Conservation (phyloP, 257 asterid species). For the Coffea canephora region DNA sequence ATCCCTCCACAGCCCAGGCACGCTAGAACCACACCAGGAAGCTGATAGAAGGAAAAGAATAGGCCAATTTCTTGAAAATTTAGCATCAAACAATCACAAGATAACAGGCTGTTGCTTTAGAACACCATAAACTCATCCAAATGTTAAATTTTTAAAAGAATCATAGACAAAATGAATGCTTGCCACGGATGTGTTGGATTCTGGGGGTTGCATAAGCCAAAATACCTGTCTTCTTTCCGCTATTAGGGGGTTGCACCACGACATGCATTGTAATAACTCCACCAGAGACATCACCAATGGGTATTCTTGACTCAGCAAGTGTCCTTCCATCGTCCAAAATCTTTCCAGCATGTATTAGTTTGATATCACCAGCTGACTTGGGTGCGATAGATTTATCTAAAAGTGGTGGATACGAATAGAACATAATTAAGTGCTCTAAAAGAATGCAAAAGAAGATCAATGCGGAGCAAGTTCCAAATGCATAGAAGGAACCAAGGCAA, state of each 20-base stretch:
- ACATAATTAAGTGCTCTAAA: background rate
- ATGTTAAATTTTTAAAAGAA: background rate
- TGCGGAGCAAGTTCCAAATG: background rate
- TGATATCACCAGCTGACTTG: constrained; percentile 47
- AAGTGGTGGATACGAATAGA: background rate
- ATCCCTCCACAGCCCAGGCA: background rate
- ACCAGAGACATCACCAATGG: constrained; percentile 41
- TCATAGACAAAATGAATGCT: background rate
- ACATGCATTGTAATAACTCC: constrained; percentile 62
- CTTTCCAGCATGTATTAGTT: constrained; percentile 54
- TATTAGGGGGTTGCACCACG: constrained; percentile 56
- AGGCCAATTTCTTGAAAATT: background rate
- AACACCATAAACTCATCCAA: background rate
- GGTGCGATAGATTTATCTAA: constrained; percentile 49
- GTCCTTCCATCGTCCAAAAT: constrained; percentile 55
- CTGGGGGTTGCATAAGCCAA: background rate
- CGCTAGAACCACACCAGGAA: background rate
- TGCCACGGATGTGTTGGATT: background rate
- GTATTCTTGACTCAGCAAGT: constrained; percentile 46
- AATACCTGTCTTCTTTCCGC: constrained; percentile 44
- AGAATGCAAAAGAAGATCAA: background rate
- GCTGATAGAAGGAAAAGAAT: background rate
- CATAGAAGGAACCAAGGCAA: background rate
- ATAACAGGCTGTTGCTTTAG: background rate
- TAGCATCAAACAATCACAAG: background rate